Percentiles rank a stretch among this genome's conserved stretches.
These are phyloP conservation scores for Jackrogersella multiformis DNA, from an alignment of 495 filamentous ascomycete species.

Conservation along the genomic window DNA sequence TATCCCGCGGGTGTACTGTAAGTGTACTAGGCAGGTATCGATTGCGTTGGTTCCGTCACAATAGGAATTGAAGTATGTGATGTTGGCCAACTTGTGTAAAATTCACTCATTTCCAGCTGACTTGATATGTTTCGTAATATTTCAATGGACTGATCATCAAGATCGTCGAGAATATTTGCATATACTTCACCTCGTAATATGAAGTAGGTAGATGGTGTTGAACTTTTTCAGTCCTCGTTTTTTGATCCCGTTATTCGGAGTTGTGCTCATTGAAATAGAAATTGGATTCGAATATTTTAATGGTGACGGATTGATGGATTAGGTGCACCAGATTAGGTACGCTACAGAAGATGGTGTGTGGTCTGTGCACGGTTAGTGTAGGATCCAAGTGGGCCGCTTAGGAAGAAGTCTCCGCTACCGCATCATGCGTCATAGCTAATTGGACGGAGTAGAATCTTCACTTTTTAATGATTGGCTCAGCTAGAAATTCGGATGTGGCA, in stretches of 20 bases:
- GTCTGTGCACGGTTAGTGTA: constrained; percentile 25
- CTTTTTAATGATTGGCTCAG: constrained; percentile 24
- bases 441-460: constrained; percentile 13
- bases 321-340: no score
- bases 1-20: not conserved
- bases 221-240: not conserved
- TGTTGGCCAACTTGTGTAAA: not conserved
- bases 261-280: constrained; percentile 11
- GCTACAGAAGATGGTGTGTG: no score
- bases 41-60: not conserved
- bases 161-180: no score
- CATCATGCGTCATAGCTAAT: constrained; percentile 15
- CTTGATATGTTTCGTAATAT: no score
- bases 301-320: no score
- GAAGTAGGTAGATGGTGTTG: not conserved
- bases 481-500: not conserved
- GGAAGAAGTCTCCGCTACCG: constrained; percentile 13
- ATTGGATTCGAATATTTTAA: no score
- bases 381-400: constrained; percentile 3
- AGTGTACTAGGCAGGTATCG: not conserved
- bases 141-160: no score
- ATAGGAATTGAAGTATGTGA: not conserved
- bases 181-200: not conserved
- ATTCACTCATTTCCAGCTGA: not conserved
- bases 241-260: not conserved